phyloP scores from a whole-genome alignment of 805 yeast genomes.

The Kodamaea nitidulidarum region DNA sequence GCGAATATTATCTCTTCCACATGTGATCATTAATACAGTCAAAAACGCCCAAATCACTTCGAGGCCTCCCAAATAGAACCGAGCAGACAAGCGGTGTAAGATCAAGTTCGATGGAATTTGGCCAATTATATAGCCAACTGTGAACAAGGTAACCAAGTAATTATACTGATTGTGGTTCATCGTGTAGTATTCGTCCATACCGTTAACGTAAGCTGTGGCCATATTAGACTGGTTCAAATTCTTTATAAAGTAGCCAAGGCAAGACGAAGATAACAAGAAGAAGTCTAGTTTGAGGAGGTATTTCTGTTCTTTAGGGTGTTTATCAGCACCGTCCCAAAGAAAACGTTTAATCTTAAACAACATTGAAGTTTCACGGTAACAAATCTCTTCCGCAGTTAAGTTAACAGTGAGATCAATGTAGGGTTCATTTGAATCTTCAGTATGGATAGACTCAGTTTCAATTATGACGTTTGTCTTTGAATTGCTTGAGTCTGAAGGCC shows the following conservation, averaged over 20 bases:
- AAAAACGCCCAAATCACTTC: conserved; percentile 44
- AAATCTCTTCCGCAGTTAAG: conserved; percentile 18
- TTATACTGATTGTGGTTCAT: conserved; percentile 44
- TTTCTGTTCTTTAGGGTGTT: conserved; percentile 33
- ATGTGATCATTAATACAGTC: conserved; percentile 34
- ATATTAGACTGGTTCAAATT: conserved; percentile 40
- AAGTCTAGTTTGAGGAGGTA: conserved; percentile 32
- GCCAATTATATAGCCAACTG: conserved; percentile 50
- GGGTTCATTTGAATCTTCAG: conserved; percentile 12
- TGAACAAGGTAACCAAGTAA: conserved; percentile 41
- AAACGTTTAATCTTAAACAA: conserved; percentile 23
- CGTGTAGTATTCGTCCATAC: conserved; percentile 41
- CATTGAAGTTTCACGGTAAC: conserved; percentile 16
- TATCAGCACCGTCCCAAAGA: conserved; percentile 37
- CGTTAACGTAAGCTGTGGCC: conserved; percentile 45
- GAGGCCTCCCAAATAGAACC: conserved; percentile 41
- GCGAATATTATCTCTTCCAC: conserved; percentile 17
- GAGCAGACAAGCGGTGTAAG: conserved; percentile 39
- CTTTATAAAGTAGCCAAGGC: conserved; percentile 49
- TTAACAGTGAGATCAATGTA: conserved; percentile 20
- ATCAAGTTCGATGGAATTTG: conserved; percentile 47
- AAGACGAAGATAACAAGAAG: conserved; percentile 35
- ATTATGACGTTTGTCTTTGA: conserved; percentile 3
- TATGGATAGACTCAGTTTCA: conserved; percentile 1
- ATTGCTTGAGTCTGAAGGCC: conserved; percentile 1